phyloP scores from a whole-genome alignment of 148 eudicot species.

The Linanthus parryae region DNA sequence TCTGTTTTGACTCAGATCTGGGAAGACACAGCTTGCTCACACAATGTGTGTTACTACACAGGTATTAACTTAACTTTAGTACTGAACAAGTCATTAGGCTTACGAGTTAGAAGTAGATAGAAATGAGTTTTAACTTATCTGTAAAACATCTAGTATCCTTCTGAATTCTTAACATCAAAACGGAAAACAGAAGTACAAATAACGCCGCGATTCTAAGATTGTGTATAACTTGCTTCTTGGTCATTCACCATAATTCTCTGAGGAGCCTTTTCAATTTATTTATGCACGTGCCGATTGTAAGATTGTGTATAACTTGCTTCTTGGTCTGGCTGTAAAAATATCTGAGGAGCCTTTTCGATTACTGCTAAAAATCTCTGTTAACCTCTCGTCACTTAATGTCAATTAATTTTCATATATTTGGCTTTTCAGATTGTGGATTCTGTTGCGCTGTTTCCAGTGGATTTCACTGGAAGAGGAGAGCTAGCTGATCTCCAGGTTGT shows the following conservation, averaged over 20 bases:
- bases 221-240: constrained; percentile 91
- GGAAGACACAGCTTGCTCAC: too few relatives aligned
- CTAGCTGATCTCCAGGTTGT: constrained; percentile 89
- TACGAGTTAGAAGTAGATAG: too few relatives aligned
- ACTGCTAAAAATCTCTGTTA: constrained; percentile 44
- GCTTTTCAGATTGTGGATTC: constrained; percentile 71
- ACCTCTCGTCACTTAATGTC: background rate
- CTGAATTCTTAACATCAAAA: constrained; percentile 29
- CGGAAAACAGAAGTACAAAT: constrained; percentile 99
- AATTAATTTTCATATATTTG: background rate
- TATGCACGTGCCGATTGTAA: constrained; percentile 99
- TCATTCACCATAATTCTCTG: too few relatives aligned
- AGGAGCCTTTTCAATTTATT: too few relatives aligned
- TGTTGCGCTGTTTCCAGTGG: constrained; percentile 82
- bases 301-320: too few relatives aligned
- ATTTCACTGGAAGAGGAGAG: constrained; percentile 90
- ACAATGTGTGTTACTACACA: too few relatives aligned
- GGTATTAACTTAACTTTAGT: too few relatives aligned
- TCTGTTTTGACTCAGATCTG: too few relatives aligned
- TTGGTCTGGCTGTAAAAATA: constrained; percentile 93
- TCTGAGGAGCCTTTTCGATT: constrained; percentile 89
- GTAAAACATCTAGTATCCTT: background rate
- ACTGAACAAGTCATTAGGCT: too few relatives aligned
- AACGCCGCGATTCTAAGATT: too few relatives aligned
- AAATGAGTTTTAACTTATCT: too few relatives aligned